Evolutionary conservation across 2,329 filamentous ascomycete species (phyloP).

Genomic region (Seiridium unicorne): DNA sequence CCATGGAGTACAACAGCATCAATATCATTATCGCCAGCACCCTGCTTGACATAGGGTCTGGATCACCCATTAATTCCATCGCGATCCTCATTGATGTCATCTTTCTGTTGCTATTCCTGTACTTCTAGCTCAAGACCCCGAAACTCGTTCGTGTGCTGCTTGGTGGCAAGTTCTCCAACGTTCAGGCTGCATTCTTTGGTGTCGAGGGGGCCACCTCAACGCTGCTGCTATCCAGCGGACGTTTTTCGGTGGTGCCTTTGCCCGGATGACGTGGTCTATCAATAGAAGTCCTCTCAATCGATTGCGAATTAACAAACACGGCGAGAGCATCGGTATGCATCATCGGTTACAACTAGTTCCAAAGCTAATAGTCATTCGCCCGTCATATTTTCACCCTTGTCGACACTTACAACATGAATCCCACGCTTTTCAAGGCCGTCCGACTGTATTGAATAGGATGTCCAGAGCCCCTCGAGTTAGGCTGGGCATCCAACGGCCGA

Average conservation of each 20-base stretch:
- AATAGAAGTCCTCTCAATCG: conserved; percentile 25
- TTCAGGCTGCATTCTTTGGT: conserved; percentile 29
- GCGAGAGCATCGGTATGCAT: conserved; percentile 22
- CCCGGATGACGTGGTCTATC: conserved; percentile 25
- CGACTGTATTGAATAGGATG: conserved; percentile 1
- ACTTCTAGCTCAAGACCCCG: conserved; percentile 16
- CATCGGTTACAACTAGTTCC: conserved; percentile 17
- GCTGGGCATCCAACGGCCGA: not conserved
- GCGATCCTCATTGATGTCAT: not conserved
- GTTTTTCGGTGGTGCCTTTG: conserved; percentile 28
- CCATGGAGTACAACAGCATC: not conserved
- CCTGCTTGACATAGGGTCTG: not conserved
- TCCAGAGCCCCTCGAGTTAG: not conserved
- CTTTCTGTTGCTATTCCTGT: not conserved
- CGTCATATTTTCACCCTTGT: conserved; percentile 31
- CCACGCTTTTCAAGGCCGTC: conserved; percentile 32
- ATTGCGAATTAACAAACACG: conserved; percentile 20
- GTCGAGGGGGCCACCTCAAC: conserved; percentile 32
- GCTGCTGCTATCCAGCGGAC: conserved; percentile 24
- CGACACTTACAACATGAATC: conserved; percentile 32
- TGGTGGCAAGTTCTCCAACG: conserved; percentile 26
- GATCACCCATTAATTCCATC: not conserved
- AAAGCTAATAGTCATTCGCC: not conserved
- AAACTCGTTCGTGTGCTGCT: conserved; percentile 23
- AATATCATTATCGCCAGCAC: not conserved